Evolutionary conservation across 768 basidiomycete species (phyloP).

Genomic region (Pleurotus tuber-regium): DNA sequence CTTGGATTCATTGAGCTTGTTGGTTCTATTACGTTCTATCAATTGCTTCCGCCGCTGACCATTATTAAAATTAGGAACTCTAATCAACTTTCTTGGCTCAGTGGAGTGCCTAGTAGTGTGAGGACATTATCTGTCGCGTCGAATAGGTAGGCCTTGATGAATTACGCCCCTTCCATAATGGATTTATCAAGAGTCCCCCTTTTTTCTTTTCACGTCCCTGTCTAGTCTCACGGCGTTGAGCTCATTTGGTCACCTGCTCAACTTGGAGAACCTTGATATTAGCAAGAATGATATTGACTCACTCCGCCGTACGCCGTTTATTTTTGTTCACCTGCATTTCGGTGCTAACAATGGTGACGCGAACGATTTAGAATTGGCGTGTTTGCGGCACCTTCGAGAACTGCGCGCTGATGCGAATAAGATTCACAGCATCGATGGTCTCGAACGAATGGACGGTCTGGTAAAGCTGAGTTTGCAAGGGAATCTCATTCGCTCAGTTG

Average conservation of each 20-base stretch:
- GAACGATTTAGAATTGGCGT: slow-evolving; percentile 64
- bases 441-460: slow-evolving; percentile 78
- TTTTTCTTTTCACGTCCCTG: slow-evolving; percentile 13
- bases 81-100: slow-evolving; percentile 78
- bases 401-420: slow-evolving; percentile 87
- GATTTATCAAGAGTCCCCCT: not conserved
- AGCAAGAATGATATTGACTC: slow-evolving; percentile 89
- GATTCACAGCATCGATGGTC: slow-evolving; percentile 69
- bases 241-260: slow-evolving; percentile 82
- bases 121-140: slow-evolving; percentile 76
- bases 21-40: slow-evolving; percentile 29
- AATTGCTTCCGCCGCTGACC: slow-evolving; percentile 10
- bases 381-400: slow-evolving; percentile 83
- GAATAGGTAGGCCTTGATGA: slow-evolving; percentile 54
- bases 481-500: slow-evolving; percentile 63
- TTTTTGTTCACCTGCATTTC: slow-evolving; percentile 14
- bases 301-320: slow-evolving; percentile 62
- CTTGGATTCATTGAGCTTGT: slow-evolving; percentile 77
- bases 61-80: slow-evolving; percentile 46
- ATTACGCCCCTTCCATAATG: slow-evolving; percentile 3
- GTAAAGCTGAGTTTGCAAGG: slow-evolving; percentile 80
- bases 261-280: slow-evolving; percentile 88
- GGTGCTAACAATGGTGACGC: slow-evolving; percentile 13
- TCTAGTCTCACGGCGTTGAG: slow-evolving; percentile 79
- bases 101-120: slow-evolving; percentile 68